Conservation (phyloP, 1,284 basidiomycete species). For the Grifola frondosa region DNA sequence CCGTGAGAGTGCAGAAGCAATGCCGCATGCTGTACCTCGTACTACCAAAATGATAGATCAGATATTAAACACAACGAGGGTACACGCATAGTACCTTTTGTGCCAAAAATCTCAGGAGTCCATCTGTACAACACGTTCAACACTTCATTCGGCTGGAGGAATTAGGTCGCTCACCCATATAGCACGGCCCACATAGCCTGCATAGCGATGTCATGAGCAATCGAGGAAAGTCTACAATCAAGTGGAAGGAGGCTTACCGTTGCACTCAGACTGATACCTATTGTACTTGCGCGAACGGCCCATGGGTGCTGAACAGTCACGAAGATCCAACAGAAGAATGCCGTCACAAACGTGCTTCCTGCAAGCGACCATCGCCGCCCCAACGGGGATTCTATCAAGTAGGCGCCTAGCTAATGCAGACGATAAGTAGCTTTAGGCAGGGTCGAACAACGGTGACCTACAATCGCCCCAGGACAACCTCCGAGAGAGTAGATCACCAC, state of each 20-base stretch:
- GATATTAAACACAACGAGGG: background rate
- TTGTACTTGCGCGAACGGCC: slow-evolving; percentile 74
- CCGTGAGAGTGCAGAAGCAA: slow-evolving; percentile 85
- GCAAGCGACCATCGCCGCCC: slow-evolving; percentile 82
- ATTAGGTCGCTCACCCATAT: slow-evolving; percentile 55
- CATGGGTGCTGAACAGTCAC: slow-evolving; percentile 58
- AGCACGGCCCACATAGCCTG: slow-evolving; percentile 90
- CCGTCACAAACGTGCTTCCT: slow-evolving; percentile 79
- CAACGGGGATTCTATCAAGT: slow-evolving; percentile 76
- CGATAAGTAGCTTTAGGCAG: background rate
- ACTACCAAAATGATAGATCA: slow-evolving; percentile 40
- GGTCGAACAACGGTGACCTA: slow-evolving; percentile 37
- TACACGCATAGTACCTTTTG: slow-evolving; percentile 49
- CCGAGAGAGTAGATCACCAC: slow-evolving; percentile 82
- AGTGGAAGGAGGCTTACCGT: slow-evolving; percentile 51
- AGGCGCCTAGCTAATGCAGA: slow-evolving; percentile 75
- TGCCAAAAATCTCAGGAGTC: slow-evolving; percentile 90
- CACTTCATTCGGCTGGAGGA: slow-evolving; percentile 4
- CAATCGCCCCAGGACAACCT: slow-evolving; percentile 85
- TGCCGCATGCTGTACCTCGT: slow-evolving; percentile 89
- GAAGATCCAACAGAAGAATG: slow-evolving; percentile 77
- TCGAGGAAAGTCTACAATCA: background rate
- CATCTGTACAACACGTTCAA: slow-evolving; percentile 46
- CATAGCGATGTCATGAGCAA: background rate
- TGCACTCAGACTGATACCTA: slow-evolving; percentile 79